These are phyloP conservation scores for Lobosporangium transversale DNA, from an alignment of 192 early-diverging fungal species.

Conservation along the genomic window DNA sequence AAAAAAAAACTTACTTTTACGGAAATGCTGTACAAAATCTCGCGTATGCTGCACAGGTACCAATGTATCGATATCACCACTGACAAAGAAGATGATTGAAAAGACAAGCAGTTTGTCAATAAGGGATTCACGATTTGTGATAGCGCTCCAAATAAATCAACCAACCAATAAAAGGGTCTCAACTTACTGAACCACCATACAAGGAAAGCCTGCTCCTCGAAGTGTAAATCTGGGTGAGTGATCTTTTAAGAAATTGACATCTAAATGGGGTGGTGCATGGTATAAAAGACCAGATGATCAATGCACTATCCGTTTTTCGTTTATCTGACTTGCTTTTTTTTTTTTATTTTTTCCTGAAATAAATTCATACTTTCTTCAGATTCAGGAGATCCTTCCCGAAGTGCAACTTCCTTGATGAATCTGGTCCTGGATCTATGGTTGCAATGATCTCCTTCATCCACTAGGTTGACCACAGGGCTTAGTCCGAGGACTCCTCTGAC, in stretches of 20 bases:
- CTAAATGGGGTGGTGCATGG: no score
- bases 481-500: conserved; percentile 65
- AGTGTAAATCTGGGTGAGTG: conserved; percentile 44
- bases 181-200: conserved; percentile 54
- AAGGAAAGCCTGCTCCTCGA: conserved; percentile 31
- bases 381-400: conserved; percentile 29
- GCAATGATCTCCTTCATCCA: conserved; percentile 53
- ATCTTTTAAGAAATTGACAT: conserved; percentile 46
- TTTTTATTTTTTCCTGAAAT: no score
- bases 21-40: conserved; percentile 43
- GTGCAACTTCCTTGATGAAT: conserved; percentile 58
- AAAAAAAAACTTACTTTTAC: conserved; percentile 29
- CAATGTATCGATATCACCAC: conserved; percentile 52
- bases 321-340: no score
- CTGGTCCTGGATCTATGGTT: conserved; percentile 49
- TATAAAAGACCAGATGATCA: no score
- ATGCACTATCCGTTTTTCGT: no score
- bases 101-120: background rate
- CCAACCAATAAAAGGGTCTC: no score
- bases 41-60: conserved; percentile 44
- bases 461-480: conserved; percentile 60
- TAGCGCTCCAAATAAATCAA: background rate
- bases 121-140: background rate
- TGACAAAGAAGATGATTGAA: background rate
- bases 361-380: conserved; percentile 48